A percentile compares a stretch with the other conserved stretches of the same genome.
These are phyloP conservation scores for Theobroma cacao DNA, from an alignment of 345 rosid genomes.

Conservation along the genomic window DNA sequence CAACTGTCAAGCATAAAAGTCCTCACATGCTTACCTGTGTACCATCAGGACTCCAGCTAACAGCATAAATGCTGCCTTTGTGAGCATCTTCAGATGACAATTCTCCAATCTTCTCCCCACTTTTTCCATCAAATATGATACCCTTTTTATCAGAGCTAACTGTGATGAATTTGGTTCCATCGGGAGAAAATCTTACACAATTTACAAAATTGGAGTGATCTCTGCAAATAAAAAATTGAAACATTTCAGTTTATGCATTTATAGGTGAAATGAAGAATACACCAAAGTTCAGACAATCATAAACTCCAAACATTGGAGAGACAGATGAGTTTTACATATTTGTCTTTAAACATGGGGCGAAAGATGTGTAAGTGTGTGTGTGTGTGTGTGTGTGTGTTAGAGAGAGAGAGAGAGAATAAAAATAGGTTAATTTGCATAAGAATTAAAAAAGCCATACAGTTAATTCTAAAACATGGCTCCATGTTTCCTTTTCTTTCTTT, in stretches of 20 bases:
- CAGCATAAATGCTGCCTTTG: conserved; percentile 88
- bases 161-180: conserved; percentile 85
- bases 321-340: neutral
- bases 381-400: neutral
- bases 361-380: neutral
- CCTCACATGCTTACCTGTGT: conserved; percentile 56
- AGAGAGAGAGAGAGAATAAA: too few relatives aligned
- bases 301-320: neutral
- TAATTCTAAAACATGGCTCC: too few relatives aligned
- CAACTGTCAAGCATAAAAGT: neutral
- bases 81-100: conserved; percentile 77
- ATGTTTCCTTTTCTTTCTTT: too few relatives aligned
- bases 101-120: conserved; percentile 72
- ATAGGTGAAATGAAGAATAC: neutral
- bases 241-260: conserved; percentile 18
- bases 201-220: conserved; percentile 95
- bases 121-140: conserved; percentile 82
- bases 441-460: too few relatives aligned
- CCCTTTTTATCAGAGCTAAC: conserved; percentile 97
- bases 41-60: conserved; percentile 93
- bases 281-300: neutral
- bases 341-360: neutral
- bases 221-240: conserved; percentile 42
- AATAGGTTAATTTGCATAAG: too few relatives aligned
- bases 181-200: conserved; percentile 89